Evolutionary conservation across 176 grass and related monocot genomes (phyloP).

Genomic region (Poa annua): DNA sequence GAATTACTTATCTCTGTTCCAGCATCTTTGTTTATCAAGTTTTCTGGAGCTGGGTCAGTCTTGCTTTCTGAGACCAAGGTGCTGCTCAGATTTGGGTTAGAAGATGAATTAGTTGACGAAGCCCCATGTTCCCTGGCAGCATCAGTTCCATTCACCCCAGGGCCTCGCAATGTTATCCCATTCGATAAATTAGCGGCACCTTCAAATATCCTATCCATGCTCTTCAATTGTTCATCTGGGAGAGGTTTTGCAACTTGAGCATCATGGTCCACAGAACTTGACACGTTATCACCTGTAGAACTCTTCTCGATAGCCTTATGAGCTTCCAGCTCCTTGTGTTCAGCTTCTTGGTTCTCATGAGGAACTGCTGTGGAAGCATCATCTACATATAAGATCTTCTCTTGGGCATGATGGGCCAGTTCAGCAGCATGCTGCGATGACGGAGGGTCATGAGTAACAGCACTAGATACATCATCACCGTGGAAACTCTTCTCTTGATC

Average conservation of each 20-base stretch:
- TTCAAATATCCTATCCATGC: slow-evolving; percentile 61
- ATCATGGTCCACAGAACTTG: slow-evolving; percentile 71
- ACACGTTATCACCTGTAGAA: slow-evolving; percentile 66
- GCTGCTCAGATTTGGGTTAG: slow-evolving; percentile 12
- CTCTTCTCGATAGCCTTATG: slow-evolving; percentile 66
- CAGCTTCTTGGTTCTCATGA: slow-evolving; percentile 43
- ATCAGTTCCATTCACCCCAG: slow-evolving; percentile 36
- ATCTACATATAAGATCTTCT: slow-evolving; percentile 57
- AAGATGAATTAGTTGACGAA: slow-evolving; percentile 25
- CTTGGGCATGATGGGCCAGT: slow-evolving; percentile 40
- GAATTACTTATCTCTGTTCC: slow-evolving; percentile 33
- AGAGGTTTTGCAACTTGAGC: slow-evolving; percentile 58
- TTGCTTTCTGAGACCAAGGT: slow-evolving; percentile 28
- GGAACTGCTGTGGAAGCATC: slow-evolving; percentile 67
- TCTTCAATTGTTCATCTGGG: slow-evolving; percentile 70
- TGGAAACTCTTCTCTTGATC: slow-evolving; percentile 75
- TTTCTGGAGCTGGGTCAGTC: slow-evolving; percentile 18
- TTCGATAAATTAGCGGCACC: slow-evolving; percentile 50
- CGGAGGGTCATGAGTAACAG: slow-evolving; percentile 56
- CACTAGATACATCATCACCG: slow-evolving; percentile 71
- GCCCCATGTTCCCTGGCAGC: background rate
- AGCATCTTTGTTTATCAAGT: slow-evolving; percentile 37
- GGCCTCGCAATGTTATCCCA: slow-evolving; percentile 40
- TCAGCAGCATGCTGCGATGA: slow-evolving; percentile 54
- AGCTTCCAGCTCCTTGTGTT: slow-evolving; percentile 58